Base-by-base conservation (phyloP, 768 basidiomycete genomes). In the Dioszegia aurantiaca region DNA sequence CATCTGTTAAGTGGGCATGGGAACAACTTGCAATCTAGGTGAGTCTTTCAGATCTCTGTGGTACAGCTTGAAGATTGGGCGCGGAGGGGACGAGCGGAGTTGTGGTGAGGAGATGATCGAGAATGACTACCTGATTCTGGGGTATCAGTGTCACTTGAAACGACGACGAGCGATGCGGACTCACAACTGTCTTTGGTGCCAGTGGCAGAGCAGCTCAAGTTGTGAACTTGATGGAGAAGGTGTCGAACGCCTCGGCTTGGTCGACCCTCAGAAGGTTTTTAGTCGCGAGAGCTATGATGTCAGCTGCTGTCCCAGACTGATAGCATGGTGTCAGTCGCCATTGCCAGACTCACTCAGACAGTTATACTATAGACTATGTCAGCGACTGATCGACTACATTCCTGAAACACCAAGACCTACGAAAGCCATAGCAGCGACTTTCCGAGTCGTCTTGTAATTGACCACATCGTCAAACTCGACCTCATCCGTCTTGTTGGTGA, bases 371-470 rank as follows among this genome's bases (percentile, higher is more conserved):
- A 6, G 53, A 24, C 19, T 21, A 12, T 30, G 26, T 24, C 21
- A 28, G 24, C 24, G 11, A 39, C 23, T 6, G 24, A 16, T 19
- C 23, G 40, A 37, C 16, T 16, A 21, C 4, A 28, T n/a, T n/a
- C n/a, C n/a, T n/a, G 16, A 12, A 47, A 26, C n/a, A 26, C 10
- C 12, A 21, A n/a, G n/a, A 62, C 70, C 59, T 53, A 72, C 70
- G 56, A 72, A 72, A 39, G 66, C 70, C 17, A 43, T 27, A 5
- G 65, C 63, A 19, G 70, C 70, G 40, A 72, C 70, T 17, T 51
- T 49, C 41, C 60, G 69, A 12, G 47, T 51, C 11, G 27, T 53
- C 8, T 39, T 56, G 24, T 40, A 36, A 12, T 48, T 51, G 3
- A 60, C 46, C 1, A 72, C 23, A 19, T 72, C 58, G 21, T 62